Base-by-base conservation (phyloP, 2,329 filamentous ascomycete species). In the Arthroderma uncinatum region DNA sequence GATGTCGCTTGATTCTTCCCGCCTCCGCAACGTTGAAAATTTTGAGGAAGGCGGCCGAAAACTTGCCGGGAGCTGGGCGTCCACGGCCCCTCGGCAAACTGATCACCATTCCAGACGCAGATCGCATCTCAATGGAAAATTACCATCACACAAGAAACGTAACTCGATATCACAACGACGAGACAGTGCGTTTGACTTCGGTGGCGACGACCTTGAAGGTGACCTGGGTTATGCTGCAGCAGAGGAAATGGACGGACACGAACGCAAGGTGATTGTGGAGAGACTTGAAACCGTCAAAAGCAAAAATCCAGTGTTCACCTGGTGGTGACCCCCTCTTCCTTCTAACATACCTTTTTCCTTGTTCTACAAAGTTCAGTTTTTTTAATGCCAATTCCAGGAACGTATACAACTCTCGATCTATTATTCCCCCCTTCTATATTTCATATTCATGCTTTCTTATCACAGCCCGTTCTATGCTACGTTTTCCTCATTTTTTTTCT, bases 201-300 rank as follows among this genome's bases (percentile, higher is more conserved):
- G 84, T 59, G 82, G 84, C 54, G 87, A 90, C 64, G 87, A 94
- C 64, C 78, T 90, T 6, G 91, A 95, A 66, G 93, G 93, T 0
- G 93, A 98, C 71, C 75, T 98, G 28, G 93, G 93, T 8, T 98
- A 95, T 72, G 89, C 91, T 9, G 92, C 91, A 0, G 93, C 93
- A 0, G 89, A 92, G 70, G 93, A 89, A 25, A 89, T 95, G 82
- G 93, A 97, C 72, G 88, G 88, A 10, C 88, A 90, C 66, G 84
- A 87, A 69, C 82, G 91, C 65, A 95, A 93, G 73, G 93, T 98
- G 52, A 97, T 98, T 76, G 91, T 98, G 52, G 93, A 98, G 77
- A 80, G 93, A 61, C 75, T 98, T 58, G 93, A 98, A 77, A 87
- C 92, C 59, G 93, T 98, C 61, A 97, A 97, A 79, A 89, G 85